Base-by-base conservation (phyloP, 495 filamentous ascomycete genomes). In the Achaetomiella virescens region DNA sequence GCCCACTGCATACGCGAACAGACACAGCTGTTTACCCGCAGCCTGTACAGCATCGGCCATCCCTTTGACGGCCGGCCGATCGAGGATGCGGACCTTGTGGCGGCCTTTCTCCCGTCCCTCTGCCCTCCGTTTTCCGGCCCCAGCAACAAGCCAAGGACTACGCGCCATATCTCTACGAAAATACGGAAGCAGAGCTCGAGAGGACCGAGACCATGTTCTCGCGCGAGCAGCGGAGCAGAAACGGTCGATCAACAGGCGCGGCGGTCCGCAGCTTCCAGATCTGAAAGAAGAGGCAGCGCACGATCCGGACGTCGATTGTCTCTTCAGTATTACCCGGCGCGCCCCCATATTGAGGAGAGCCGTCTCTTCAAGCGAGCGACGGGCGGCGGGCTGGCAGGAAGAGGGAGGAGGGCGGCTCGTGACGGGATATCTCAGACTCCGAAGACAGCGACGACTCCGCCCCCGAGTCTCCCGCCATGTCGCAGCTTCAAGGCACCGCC, bases 1-100 rank as follows among this genome's bases (percentile, higher is more conserved):
- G 93, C 95, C 35, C 93, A 97, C 72, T 91, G 88, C 21, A 98
- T 98, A 55, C 87, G 92, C 43, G 93, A 98, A 69, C 93, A 98
- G 66, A 83, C 84, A 45, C 93, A 98, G 66, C 79, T 96, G 0
- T 98, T 96, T 64, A 95, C 90, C 1, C 87, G 88, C 63, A 95
- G 90, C 61, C 80, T 98, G 45, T 98, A 96, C 67, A 90, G 91
- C 61, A 82, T 92, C 33, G 88, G 89, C 11, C 91, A 98, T 70
- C 87, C 90, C 12, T 97, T 97, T 67, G 93, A 98, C 69, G 93
- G 93, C 21, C 82, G 93, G 22, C 90, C 91, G 5, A 81, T 97
- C 35, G 91, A 96, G 59, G 93, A 97, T 64, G 81, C 89, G 29
- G 93, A 98, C 58, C 78, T 98, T 25, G 81, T 86, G 57, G 71